Evolutionary conservation across 192 early-diverging fungal species (phyloP), one percentile per base, ranked within the genome.

Genomic region (Podila horticola): DNA sequence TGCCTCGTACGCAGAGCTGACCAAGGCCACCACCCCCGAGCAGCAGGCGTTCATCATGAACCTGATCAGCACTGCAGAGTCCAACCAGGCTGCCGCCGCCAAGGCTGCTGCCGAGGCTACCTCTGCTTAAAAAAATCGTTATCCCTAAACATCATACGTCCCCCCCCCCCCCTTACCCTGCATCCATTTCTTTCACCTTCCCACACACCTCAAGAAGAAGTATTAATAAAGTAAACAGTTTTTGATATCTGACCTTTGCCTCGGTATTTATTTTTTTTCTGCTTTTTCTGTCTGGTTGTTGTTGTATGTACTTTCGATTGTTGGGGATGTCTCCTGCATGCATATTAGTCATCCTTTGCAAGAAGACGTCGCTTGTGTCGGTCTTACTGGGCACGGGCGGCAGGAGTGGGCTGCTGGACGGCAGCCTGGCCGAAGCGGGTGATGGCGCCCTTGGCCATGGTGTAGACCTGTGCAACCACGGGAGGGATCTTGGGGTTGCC

Each of bases 31-130:
- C 36, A 81, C 84, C 50, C 66, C 75, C 11, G 84, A 90, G 49
- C 84, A 89, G 69, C 86, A 88, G 49, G 75, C 73, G 62, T 75
- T 75, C n/a, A 89, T 90, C 48, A 86, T 86, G 85, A 66, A 68
- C n/a, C 62, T 90, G 66, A 68, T 90, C 59, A 24, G 65, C 38
- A 84, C 71, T 55, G 89, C 86, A 19, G 87, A 87, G 57, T 64
- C 64, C 0, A 81, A 81, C n/a, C 28, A 26, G 28, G 24, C 13
- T 22, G 30, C 24, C 15, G 77, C 67, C 10, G 62, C 34, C 62
- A 69, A 72, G 66, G 77, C 70, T 38, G 77, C 77, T 65, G 77
- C 64, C 38, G 75, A 67, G 22, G 62, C 69, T 24, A 64, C 75
- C 57, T 49, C 68, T 15, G 69, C 70, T 45, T 38, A 79, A 50